A percentile compares a stretch with the other conserved stretches of the same genome.
Evolutionary conservation across 1,284 basidiomycete genomes (phyloP).

Genomic region (Schizophyllum amplum): DNA sequence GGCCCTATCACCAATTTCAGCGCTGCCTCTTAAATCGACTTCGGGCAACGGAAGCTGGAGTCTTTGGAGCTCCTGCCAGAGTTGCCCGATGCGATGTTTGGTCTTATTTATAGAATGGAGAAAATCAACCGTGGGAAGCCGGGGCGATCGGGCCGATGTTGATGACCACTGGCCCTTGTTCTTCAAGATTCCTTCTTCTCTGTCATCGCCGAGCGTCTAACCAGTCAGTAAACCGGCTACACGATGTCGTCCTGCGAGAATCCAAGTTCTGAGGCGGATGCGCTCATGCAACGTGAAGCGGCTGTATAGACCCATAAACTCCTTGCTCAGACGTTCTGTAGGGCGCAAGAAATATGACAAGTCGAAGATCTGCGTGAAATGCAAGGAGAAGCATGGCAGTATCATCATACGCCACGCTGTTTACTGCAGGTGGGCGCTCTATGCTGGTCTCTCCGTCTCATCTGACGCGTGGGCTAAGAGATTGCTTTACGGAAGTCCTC

Average conservation of each 20-base stretch:
- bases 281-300: conserved; percentile 43
- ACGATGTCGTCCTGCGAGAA: conserved; percentile 46
- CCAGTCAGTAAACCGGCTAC: too few relatives aligned
- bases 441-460: not conserved
- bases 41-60: too few relatives aligned
- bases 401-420: conserved; percentile 71
- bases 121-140: too few relatives aligned
- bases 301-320: not conserved
- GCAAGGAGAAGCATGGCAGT: conserved; percentile 55
- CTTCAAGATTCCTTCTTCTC: too few relatives aligned
- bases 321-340: conserved; percentile 19
- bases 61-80: too few relatives aligned
- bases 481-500: conserved; percentile 59
- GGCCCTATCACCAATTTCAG: too few relatives aligned
- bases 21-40: too few relatives aligned
- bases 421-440: conserved; percentile 65
- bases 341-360: conserved; percentile 59
- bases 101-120: too few relatives aligned
- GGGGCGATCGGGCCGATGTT: too few relatives aligned
- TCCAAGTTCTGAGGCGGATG: conserved; percentile 45
- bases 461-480: conserved; percentile 30
- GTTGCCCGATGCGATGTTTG: too few relatives aligned
- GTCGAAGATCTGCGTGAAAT: conserved; percentile 58
- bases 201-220: too few relatives aligned
- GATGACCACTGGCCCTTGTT: too few relatives aligned